These are phyloP conservation scores for Xylaria sp. DNA, from an alignment of 2,329 filamentous ascomycete genomes.

Conservation along the genomic window DNA sequence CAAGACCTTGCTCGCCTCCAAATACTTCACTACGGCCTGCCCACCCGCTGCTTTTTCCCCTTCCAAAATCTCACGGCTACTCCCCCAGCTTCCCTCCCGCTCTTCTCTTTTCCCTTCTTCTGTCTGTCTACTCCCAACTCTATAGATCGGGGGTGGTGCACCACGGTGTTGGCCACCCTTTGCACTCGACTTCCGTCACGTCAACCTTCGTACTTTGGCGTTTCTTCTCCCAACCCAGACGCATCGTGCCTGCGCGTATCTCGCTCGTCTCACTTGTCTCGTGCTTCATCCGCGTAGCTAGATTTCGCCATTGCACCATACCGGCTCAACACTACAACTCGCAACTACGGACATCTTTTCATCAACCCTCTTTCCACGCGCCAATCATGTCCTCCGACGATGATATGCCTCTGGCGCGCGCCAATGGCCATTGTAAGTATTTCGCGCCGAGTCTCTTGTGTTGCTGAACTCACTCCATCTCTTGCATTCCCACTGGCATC, in stretches of 20 bases:
- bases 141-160: conserved; percentile 47
- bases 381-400: conserved; percentile 74
- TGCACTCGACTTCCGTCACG: conserved; percentile 14
- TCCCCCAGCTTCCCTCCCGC: conserved; percentile 42
- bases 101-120: conserved; percentile 44
- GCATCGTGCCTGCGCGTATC: conserved; percentile 26
- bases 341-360: background rate
- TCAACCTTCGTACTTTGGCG: conserved; percentile 11
- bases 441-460: background rate
- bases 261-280: conserved; percentile 26
- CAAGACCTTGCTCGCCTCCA: conserved; percentile 40
- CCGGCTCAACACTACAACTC: conserved; percentile 18
- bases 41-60: conserved; percentile 36
- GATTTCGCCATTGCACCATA: conserved; percentile 23
- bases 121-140: conserved; percentile 32
- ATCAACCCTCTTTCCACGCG: conserved; percentile 35
- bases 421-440: conserved; percentile 76
- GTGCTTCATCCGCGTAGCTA: conserved; percentile 21
- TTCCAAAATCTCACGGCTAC: conserved; percentile 39
- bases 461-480: background rate
- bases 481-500: background rate
- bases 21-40: conserved; percentile 50
- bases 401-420: conserved; percentile 78
- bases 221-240: conserved; percentile 25
- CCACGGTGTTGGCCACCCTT: conserved; percentile 46